These are phyloP conservation scores for Stagonosporopsis rhizophila DNA, from an alignment of 2,329 filamentous ascomycete species.

Conservation along the genomic window DNA sequence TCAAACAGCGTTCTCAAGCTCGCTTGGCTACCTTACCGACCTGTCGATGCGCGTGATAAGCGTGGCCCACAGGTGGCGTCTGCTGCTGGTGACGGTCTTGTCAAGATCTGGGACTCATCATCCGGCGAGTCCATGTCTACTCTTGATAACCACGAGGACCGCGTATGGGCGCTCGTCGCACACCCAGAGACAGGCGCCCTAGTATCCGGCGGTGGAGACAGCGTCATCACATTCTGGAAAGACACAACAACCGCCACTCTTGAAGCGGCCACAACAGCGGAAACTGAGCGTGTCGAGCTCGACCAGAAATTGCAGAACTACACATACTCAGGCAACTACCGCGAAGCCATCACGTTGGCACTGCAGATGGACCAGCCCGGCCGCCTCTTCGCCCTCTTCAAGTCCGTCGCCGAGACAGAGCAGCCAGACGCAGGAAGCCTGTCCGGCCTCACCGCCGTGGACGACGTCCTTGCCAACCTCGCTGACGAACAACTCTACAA, in stretches of 20 bases:
- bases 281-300: constrained; percentile 84
- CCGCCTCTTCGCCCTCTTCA: constrained; percentile 83
- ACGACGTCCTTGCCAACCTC: constrained; percentile 80
- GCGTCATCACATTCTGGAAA: constrained; percentile 92
- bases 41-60: constrained; percentile 54
- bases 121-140: constrained; percentile 86
- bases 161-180: constrained; percentile 88
- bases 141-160: constrained; percentile 94
- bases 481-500: constrained; percentile 86
- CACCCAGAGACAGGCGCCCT: constrained; percentile 70
- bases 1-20: constrained; percentile 95
- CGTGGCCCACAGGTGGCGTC: constrained; percentile 77
- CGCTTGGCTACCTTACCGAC: constrained; percentile 74
- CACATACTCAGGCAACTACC: constrained; percentile 85
- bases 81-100: constrained; percentile 90
- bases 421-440: constrained; percentile 68
- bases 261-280: constrained; percentile 74
- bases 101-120: constrained; percentile 94
- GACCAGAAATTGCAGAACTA: constrained; percentile 95
- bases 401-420: constrained; percentile 72
- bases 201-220: constrained; percentile 90
- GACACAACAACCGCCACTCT: constrained; percentile 87
- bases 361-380: constrained; percentile 94
- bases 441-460: constrained; percentile 71
- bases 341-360: constrained; percentile 90